Evolutionary conservation across 495 filamentous ascomycete species (phyloP).

Genomic region (Trichoderma asperelloides): DNA sequence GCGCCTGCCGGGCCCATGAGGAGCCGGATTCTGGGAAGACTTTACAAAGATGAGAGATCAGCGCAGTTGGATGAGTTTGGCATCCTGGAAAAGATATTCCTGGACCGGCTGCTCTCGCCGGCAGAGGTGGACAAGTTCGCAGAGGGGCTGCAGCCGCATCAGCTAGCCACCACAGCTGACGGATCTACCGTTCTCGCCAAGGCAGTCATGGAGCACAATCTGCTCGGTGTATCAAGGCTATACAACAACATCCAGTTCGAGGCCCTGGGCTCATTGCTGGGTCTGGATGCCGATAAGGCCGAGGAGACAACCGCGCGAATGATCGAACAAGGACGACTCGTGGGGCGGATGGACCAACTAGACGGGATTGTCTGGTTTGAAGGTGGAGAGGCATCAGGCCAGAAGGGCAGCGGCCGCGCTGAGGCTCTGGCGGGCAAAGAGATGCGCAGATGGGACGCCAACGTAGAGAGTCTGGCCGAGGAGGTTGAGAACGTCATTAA

Average conservation of each 20-base stretch:
- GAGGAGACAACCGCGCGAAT: slow-evolving; percentile 88
- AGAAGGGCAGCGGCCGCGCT: slow-evolving; percentile 49
- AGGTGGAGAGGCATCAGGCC: slow-evolving; percentile 54
- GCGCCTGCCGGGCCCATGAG: slow-evolving; percentile 85
- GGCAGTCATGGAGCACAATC: slow-evolving; percentile 92
- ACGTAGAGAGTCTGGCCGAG: slow-evolving; percentile 75
- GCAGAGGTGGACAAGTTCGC: slow-evolving; percentile 82
- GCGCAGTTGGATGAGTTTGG: slow-evolving; percentile 66
- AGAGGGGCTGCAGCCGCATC: slow-evolving; percentile 69
- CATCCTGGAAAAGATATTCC: slow-evolving; percentile 96
- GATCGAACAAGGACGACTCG: slow-evolving; percentile 86
- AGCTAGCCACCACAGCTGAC: slow-evolving; percentile 79
- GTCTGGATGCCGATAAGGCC: slow-evolving; percentile 69
- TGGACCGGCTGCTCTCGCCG: slow-evolving; percentile 73
- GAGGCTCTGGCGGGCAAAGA: slow-evolving; percentile 54
- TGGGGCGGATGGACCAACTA: slow-evolving; percentile 90
- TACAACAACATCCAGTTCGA: slow-evolving; percentile 85
- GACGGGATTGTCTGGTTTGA: slow-evolving; percentile 81
- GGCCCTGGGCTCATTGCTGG: slow-evolving; percentile 66
- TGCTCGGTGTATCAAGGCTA: slow-evolving; percentile 73
- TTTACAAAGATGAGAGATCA: slow-evolving; percentile 92
- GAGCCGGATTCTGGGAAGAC: slow-evolving; percentile 62
- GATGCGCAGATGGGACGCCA: slow-evolving; percentile 79
- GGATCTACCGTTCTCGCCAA: slow-evolving; percentile 89
- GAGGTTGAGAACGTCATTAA: slow-evolving; percentile 81